Evolutionary conservation across 2,329 filamentous ascomycete species (phyloP).

Genomic region (Grosmannia clavigera): DNA sequence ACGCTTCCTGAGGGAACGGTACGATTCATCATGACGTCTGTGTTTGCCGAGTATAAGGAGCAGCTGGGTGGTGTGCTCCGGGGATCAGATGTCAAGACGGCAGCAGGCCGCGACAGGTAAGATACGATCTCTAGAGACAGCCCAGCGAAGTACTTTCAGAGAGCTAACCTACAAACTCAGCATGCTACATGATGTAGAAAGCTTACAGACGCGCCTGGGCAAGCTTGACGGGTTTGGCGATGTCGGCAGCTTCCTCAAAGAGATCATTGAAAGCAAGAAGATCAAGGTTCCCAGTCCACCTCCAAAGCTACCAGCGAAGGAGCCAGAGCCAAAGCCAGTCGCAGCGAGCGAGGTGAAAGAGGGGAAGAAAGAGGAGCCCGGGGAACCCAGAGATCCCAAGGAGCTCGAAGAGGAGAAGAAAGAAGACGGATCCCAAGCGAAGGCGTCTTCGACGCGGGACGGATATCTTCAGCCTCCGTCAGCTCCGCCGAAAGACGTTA

Average conservation of each 20-base stretch:
- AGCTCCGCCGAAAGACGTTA: not conserved
- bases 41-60: constrained; percentile 70
- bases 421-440: not conserved
- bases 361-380: not conserved
- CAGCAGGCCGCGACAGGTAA: constrained; percentile 59
- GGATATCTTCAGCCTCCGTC: not conserved
- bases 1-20: constrained; percentile 69
- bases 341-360: not conserved
- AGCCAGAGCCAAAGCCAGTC: not conserved
- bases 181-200: constrained; percentile 64
- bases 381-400: not conserved
- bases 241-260: constrained; percentile 55
- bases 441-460: not conserved
- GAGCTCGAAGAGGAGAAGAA: not conserved
- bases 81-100: constrained; percentile 51
- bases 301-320: not conserved
- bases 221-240: constrained; percentile 72
- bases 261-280: constrained; percentile 50
- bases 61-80: constrained; percentile 63
- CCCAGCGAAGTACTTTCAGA: not conserved
- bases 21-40: constrained; percentile 71
- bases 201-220: constrained; percentile 56
- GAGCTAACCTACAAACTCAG: constrained; percentile 28
- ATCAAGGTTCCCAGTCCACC: constrained; percentile 16
- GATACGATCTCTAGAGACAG: constrained; percentile 15